Evolutionary conservation across 2,329 filamentous ascomycete genomes (phyloP).

Genomic region (Shiraia bambusicola): DNA sequence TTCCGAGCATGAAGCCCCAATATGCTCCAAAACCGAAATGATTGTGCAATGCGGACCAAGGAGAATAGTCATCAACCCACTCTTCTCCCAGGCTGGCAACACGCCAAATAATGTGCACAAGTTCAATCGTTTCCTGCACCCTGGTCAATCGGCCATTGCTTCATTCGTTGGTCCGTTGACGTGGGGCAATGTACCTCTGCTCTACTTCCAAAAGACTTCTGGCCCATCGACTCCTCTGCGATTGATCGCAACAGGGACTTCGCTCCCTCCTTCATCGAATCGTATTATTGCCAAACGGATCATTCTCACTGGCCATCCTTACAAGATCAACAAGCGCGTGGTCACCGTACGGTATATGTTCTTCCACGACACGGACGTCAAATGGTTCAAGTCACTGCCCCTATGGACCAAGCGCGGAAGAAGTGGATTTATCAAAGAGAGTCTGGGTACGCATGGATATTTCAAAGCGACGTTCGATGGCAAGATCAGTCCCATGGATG

Average conservation of each 20-base stretch:
- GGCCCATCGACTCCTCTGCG: conserved; percentile 52
- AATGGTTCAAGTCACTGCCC: conserved; percentile 96
- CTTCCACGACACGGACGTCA: conserved; percentile 92
- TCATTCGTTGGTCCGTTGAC: conserved; percentile 87
- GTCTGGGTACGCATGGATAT: conserved; percentile 95
- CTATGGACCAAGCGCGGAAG: conserved; percentile 90
- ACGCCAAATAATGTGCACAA: conserved; percentile 98
- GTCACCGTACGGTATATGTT: conserved; percentile 99
- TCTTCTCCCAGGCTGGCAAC: conserved; percentile 86
- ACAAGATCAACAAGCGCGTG: conserved; percentile 97
- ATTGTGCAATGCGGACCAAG: conserved; percentile 89
- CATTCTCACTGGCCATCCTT: conserved; percentile 92
- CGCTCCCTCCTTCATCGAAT: conserved; percentile 70
- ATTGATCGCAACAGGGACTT: conserved; percentile 84
- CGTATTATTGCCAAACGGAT: conserved; percentile 92
- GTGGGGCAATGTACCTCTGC: conserved; percentile 86
- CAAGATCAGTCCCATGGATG: conserved; percentile 92
- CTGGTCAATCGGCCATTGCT: conserved; percentile 84
- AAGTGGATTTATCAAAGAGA: conserved; percentile 90
- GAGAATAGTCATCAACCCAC: conserved; percentile 81
- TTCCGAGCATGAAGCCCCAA: conserved; percentile 70
- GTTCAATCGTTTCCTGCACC: conserved; percentile 87
- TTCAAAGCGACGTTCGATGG: conserved; percentile 99
- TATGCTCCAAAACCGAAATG: conserved; percentile 90
- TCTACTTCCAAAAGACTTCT: conserved; percentile 75